Base-by-base conservation (phyloP, 345 rosid genomes). In the Mercurialis annua region DNA sequence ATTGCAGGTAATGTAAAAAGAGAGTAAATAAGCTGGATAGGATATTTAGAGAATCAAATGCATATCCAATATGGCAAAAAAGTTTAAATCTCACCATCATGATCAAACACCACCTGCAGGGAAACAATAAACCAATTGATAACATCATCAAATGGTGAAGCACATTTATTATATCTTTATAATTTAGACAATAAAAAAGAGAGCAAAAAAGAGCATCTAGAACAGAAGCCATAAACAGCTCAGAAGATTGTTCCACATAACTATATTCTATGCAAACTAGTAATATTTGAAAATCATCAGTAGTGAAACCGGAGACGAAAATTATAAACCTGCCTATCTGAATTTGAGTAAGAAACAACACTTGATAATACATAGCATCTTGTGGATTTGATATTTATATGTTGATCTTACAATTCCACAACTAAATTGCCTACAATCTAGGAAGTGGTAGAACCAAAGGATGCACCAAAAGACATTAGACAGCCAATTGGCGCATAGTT, bases 31-130 rank as follows among this genome's bases (percentile, higher is more conserved):
- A 30, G 14, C 14, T 24, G 17, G 10, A 16, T 17, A 57, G 33
- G 14, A 2, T 47, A 48, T 23, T 18, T 10, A 36, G 21, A 65
- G 54, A 66, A 57, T 23, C 24, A 48, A 33, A 11, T 52, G 16
- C 3, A n/a, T 40, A 17, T 17, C 7, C 12, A 38, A 67, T 43
- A 46, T 48, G 46, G 27, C 23, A 36, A 15, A 21, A 29, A 56
- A 55, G 1, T 56, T 21, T 10, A 65, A 46, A 42, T 63, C 95
- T 83, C 78, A 94, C 99, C 99, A 85, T 94, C 97, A 83, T 94
- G 92, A 86, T 91, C 97, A 70, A 94, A 94, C 75, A 86, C 97
- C 72, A 94, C 99, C 97, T 94, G 95, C 88, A 78, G 53, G 43
- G 55, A 75, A 40, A 74, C 65, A 59, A 61, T 7, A 71, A 59